A percentile compares a stretch with the other conserved stretches of the same genome.
Conservation (phyloP, 371 early-diverging fungal genomes). For the Apophysomyces ossiformis region DNA sequence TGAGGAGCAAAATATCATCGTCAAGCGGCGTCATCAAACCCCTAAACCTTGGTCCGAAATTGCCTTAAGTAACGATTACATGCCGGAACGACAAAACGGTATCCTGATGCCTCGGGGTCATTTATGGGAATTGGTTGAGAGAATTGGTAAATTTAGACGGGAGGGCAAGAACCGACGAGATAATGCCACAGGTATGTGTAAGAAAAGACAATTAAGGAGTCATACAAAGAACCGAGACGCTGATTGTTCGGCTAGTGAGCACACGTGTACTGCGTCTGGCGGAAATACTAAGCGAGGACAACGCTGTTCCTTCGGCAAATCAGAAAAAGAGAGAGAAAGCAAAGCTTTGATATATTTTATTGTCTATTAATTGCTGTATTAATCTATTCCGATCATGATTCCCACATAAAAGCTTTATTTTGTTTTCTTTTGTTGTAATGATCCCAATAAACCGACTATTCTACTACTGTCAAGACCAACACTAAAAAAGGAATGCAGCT, state of each 20-base stretch:
- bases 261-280: slow-evolving; percentile 31
- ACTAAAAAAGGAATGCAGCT: neutral
- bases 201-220: too few species aligned
- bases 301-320: slow-evolving; percentile 20
- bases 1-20: slow-evolving; percentile 71
- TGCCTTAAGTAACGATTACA: slow-evolving; percentile 58
- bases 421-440: too few species aligned
- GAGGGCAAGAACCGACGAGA: slow-evolving; percentile 91
- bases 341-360: slow-evolving; percentile 9
- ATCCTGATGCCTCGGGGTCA: slow-evolving; percentile 61
- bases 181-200: slow-evolving; percentile 72
- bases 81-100: slow-evolving; percentile 61
- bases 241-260: slow-evolving; percentile 19
- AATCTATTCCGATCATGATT: neutral
- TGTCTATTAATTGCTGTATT: neutral
- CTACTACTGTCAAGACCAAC: neutral
- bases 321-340: slow-evolving; percentile 26
- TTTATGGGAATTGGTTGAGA: slow-evolving; percentile 84
- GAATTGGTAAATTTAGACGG: slow-evolving; percentile 81
- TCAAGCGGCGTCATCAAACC: slow-evolving; percentile 49
- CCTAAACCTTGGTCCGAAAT: slow-evolving; percentile 58
- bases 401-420: neutral
- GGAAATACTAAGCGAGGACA: slow-evolving; percentile 26
- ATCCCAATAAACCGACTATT: too few species aligned
- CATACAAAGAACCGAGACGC: too few species aligned